Percentiles rank a stretch among this genome's conserved stretches.
Conservation (phyloP, 805 yeast species). For the Cyberlindnera misumaiensis region DNA sequence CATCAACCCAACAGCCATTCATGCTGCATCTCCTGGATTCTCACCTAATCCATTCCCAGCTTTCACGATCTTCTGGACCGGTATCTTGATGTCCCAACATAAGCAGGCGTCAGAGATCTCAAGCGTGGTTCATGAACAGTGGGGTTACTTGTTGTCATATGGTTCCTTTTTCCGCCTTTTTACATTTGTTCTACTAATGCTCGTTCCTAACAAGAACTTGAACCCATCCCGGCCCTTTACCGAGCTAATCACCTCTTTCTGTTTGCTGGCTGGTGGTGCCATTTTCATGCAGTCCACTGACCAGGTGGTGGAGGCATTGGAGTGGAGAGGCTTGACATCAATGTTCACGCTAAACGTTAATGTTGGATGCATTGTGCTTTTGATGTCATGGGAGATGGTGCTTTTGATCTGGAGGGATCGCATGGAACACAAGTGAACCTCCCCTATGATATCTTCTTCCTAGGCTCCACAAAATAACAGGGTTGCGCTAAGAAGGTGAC, state of each 20-base stretch:
- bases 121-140: conserved; percentile 78
- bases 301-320: conserved; percentile 74
- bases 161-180: conserved; percentile 73
- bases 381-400: conserved; percentile 86
- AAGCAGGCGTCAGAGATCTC: conserved; percentile 75
- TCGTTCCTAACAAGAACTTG: conserved; percentile 32
- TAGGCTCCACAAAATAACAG: too few species aligned
- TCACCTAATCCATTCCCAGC: conserved; percentile 95
- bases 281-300: conserved; percentile 91
- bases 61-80: conserved; percentile 93
- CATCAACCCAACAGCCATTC: conserved; percentile 22
- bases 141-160: conserved; percentile 83
- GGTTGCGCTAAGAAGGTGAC: too few species aligned
- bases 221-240: conserved; percentile 74
- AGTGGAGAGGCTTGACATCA: conserved; percentile 72
- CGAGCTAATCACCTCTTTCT: conserved; percentile 73
- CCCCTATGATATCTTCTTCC: neutral
- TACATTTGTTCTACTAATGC: conserved; percentile 51
- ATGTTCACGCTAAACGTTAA: conserved; percentile 90
- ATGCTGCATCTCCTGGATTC: conserved; percentile 58
- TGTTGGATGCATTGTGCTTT: conserved; percentile 67
- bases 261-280: conserved; percentile 80
- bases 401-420: conserved; percentile 57
- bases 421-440: conserved; percentile 25
- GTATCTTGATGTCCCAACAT: conserved; percentile 91